Evolutionary conservation across 2,329 filamentous ascomycete species (phyloP).

Genomic region (Chrysoporthe puriensis): DNA sequence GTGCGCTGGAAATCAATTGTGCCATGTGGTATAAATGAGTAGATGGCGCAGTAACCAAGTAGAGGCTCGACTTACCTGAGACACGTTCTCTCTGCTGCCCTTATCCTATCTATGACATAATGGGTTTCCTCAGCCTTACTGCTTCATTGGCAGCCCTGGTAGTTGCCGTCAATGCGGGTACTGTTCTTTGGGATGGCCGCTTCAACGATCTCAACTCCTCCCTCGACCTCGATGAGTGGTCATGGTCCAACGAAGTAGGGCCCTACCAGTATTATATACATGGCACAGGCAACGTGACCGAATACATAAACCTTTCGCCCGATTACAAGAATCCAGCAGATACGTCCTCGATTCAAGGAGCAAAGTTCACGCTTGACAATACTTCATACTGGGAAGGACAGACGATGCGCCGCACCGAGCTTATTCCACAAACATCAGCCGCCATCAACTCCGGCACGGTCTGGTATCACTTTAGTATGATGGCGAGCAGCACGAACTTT

Average conservation of each 20-base stretch:
- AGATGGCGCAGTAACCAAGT: background rate
- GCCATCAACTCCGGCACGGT: constrained; percentile 69
- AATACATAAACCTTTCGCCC: constrained; percentile 65
- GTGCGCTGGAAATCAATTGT: background rate
- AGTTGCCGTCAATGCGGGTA: background rate
- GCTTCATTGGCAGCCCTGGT: constrained; percentile 35
- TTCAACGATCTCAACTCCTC: constrained; percentile 63
- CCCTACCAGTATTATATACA: constrained; percentile 80
- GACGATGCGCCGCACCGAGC: constrained; percentile 72
- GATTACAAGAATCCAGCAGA: constrained; percentile 69
- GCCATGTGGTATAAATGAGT: constrained; percentile 15
- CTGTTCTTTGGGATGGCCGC: constrained; percentile 65
- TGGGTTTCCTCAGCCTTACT: constrained; percentile 17
- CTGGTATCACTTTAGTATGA: constrained; percentile 74
- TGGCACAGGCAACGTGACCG: constrained; percentile 56
- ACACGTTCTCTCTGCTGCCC: background rate
- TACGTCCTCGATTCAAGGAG: constrained; percentile 62
- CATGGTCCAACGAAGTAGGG: constrained; percentile 69
- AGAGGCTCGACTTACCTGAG: background rate
- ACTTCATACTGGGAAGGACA: constrained; percentile 74
- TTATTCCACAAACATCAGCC: constrained; percentile 71
- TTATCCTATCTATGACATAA: background rate
- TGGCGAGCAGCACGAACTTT: constrained; percentile 60
- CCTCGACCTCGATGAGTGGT: constrained; percentile 63
- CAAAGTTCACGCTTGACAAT: constrained; percentile 67